These are phyloP conservation scores for Fraxinus albicans DNA, from an alignment of 305 asterid species.

Conservation along the genomic window DNA sequence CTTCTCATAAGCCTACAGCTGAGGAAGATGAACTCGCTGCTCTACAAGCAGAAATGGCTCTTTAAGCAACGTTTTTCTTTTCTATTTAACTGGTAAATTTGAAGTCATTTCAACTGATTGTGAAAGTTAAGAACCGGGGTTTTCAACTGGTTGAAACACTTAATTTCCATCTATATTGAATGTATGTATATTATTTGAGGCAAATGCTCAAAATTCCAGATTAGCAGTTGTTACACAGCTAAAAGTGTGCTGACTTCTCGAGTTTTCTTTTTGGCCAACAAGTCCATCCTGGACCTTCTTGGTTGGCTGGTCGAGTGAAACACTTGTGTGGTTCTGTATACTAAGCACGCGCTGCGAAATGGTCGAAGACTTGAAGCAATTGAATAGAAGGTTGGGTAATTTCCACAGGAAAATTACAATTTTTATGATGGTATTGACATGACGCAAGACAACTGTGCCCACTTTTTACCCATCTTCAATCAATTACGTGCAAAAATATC, in stretches of 20 bases:
- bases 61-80: slow-evolving; percentile 21
- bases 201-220: neutral
- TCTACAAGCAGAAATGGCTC: slow-evolving; percentile 74
- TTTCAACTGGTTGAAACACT: slow-evolving; percentile 3
- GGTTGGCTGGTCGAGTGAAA: neutral
- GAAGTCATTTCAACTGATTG: neutral
- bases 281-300: neutral
- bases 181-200: slow-evolving; percentile 8
- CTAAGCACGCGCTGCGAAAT: neutral
- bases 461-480: too few relatives aligned
- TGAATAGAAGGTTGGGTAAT: neutral
- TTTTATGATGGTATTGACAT: neutral
- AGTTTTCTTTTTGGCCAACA: neutral
- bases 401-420: neutral
- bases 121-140: neutral
- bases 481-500: too few relatives aligned
- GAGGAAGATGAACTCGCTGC: slow-evolving; percentile 70
- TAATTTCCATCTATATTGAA: neutral
- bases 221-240: neutral
- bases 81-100: neutral
- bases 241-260: neutral
- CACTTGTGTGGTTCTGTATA: neutral
- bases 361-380: neutral
- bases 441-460: too few relatives aligned
- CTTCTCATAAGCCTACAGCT: slow-evolving; percentile 37